Evolutionary conservation across 495 filamentous ascomycete species (phyloP).

Genomic region (Aspergillus steynii): DNA sequence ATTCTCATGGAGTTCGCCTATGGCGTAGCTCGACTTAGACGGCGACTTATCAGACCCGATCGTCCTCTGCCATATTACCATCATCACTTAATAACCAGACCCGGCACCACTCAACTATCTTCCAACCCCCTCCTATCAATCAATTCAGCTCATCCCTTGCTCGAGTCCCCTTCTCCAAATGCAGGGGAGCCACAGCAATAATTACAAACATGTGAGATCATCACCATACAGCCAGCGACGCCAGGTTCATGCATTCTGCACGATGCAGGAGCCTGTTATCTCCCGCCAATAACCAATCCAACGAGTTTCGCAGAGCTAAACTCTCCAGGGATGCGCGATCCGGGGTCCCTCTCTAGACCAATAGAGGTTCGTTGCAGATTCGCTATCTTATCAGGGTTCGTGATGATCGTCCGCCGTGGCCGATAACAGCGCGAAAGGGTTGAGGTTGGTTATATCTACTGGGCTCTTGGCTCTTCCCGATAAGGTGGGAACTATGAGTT

Average conservation of each 20-base stretch:
- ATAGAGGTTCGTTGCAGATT: neutral
- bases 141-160: too few relatives aligned
- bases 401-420: neutral
- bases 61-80: too few relatives aligned
- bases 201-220: neutral
- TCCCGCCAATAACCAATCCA: neutral
- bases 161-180: too few relatives aligned
- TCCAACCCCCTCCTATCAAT: too few relatives aligned
- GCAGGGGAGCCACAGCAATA: too few relatives aligned
- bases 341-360: neutral
- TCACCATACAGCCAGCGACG: neutral
- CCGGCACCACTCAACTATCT: too few relatives aligned
- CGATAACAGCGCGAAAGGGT: neutral
- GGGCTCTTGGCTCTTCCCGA: neutral
- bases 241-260: neutral
- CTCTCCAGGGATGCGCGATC: neutral
- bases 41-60: too few relatives aligned
- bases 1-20: too few relatives aligned
- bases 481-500: neutral
- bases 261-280: neutral
- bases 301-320: neutral
- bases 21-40: too few relatives aligned
- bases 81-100: too few relatives aligned
- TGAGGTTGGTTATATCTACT: neutral
- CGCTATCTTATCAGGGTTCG: neutral